Evolutionary conservation across 140 eudicot genomes (phyloP).

Genomic region (Oenanthe javanica): DNA sequence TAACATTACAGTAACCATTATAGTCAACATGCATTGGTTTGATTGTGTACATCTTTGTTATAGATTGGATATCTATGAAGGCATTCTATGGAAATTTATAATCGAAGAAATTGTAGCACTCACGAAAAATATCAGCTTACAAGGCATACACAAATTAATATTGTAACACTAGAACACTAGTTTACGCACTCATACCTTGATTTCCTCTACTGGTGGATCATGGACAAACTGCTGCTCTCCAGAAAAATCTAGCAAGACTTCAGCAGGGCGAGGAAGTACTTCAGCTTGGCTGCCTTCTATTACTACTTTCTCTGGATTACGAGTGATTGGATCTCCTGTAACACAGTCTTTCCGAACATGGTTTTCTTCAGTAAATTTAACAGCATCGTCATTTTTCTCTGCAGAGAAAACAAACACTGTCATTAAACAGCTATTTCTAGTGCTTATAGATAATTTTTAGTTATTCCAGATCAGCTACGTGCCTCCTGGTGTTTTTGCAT

Average conservation of each 20-base stretch:
- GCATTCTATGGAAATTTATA: neutral
- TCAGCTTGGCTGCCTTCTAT: constrained; percentile 21
- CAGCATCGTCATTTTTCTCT: constrained; percentile 28
- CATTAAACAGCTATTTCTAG: neutral
- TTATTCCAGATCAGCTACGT: neutral
- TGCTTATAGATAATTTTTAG: neutral
- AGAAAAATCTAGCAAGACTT: constrained; percentile 14
- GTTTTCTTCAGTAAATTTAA: constrained; percentile 11
- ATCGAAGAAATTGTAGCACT: neutral
- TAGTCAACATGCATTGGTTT: neutral
- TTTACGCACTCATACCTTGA: constrained; percentile 25
- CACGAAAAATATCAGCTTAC: neutral
- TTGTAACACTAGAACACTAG: neutral
- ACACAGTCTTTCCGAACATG: constrained; percentile 17
- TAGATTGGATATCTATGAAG: neutral
- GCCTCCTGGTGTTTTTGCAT: neutral
- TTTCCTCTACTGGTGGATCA: constrained; percentile 10
- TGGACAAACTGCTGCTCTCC: constrained; percentile 9
- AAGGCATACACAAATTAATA: neutral
- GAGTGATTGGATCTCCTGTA: constrained; percentile 21
- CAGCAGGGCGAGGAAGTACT: constrained; percentile 13
- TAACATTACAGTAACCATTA: neutral
- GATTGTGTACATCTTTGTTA: neutral
- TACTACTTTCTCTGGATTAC: constrained; percentile 33
- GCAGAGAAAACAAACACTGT: constrained; percentile 18